phyloP scores from a whole-genome alignment of 352 stramenopile species.

The Pseudoperonospora humuli region DNA sequence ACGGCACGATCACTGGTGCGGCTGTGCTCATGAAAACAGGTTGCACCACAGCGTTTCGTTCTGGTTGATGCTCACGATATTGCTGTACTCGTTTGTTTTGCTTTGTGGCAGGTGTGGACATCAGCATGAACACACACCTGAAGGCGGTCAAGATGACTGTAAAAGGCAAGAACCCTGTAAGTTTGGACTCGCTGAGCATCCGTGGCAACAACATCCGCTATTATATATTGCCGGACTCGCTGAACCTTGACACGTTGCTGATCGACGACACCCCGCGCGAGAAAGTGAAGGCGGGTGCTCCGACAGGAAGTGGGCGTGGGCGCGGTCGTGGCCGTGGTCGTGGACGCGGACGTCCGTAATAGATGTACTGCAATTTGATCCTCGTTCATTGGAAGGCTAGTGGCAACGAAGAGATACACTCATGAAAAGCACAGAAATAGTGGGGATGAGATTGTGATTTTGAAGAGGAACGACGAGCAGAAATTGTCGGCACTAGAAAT shows the following conservation, averaged over 20 bases:
- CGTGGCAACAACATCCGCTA: slow-evolving; percentile 98
- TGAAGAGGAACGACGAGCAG: slow-evolving; percentile 1
- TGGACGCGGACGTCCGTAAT: slow-evolving; percentile 45
- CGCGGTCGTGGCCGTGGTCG: slow-evolving; percentile 70
- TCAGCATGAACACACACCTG: slow-evolving; percentile 99
- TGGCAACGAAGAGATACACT: background rate
- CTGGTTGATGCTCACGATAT: background rate
- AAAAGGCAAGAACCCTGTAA: slow-evolving; percentile 97
- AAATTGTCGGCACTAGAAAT: slow-evolving; percentile 13
- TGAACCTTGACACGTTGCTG: slow-evolving; percentile 98
- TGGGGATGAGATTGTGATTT: slow-evolving; percentile 8
- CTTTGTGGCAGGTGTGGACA: slow-evolving; percentile 88
- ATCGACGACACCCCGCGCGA: slow-evolving; percentile 98
- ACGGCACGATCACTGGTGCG: slow-evolving; percentile 94
- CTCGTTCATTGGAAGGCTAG: slow-evolving; percentile 3
- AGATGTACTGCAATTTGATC: slow-evolving; percentile 4
- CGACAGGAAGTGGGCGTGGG: slow-evolving; percentile 58
- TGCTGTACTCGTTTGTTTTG: background rate
- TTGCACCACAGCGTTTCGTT: background rate
- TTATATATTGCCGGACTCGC: slow-evolving; percentile 90
- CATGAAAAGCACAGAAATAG: slow-evolving; percentile 4
- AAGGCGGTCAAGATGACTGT: slow-evolving; percentile 97
- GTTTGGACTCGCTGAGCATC: slow-evolving; percentile 95
- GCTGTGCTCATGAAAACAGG: background rate
- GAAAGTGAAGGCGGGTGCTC: slow-evolving; percentile 75